phyloP scores from a whole-genome alignment of 2,329 filamentous ascomycete species.

The Plectosphaerella plurivora region DNA sequence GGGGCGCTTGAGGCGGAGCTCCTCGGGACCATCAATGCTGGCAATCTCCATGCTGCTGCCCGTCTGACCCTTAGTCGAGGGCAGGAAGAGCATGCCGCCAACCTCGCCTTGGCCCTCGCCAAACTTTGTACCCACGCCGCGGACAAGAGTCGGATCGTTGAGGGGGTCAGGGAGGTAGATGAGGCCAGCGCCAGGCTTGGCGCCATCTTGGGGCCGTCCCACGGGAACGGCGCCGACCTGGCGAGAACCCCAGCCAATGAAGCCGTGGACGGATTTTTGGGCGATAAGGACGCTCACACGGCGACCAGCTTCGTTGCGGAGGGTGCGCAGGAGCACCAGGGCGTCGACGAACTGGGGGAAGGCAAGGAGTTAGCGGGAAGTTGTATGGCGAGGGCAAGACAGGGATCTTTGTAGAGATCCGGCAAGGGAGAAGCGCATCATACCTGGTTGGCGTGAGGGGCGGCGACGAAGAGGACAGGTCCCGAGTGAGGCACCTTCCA shows the following conservation, averaged over 20 bases:
- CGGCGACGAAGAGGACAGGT: slow-evolving; percentile 91
- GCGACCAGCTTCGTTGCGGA: slow-evolving; percentile 80
- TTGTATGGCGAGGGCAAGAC: neutral
- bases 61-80: slow-evolving; percentile 71
- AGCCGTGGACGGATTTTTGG: slow-evolving; percentile 90
- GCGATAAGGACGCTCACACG: slow-evolving; percentile 91
- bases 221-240: slow-evolving; percentile 91
- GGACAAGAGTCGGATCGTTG: slow-evolving; percentile 76
- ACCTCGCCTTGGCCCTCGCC: slow-evolving; percentile 64
- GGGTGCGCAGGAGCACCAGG: slow-evolving; percentile 84
- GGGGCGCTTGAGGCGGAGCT: slow-evolving; percentile 80
- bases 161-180: slow-evolving; percentile 89
- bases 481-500: slow-evolving; percentile 91
- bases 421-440: slow-evolving; percentile 16
- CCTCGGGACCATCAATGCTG: slow-evolving; percentile 73
- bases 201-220: slow-evolving; percentile 82
- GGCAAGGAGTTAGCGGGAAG: neutral
- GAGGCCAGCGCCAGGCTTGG: slow-evolving; percentile 72
- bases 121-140: slow-evolving; percentile 78
- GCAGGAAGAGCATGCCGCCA: slow-evolving; percentile 82
- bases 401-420: neutral
- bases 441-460: slow-evolving; percentile 94
- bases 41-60: slow-evolving; percentile 80
- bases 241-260: slow-evolving; percentile 83
- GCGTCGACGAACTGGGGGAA: slow-evolving; percentile 80